Base-by-base conservation (phyloP, 495 filamentous ascomycete species). In the Trichocladium antarcticum region DNA sequence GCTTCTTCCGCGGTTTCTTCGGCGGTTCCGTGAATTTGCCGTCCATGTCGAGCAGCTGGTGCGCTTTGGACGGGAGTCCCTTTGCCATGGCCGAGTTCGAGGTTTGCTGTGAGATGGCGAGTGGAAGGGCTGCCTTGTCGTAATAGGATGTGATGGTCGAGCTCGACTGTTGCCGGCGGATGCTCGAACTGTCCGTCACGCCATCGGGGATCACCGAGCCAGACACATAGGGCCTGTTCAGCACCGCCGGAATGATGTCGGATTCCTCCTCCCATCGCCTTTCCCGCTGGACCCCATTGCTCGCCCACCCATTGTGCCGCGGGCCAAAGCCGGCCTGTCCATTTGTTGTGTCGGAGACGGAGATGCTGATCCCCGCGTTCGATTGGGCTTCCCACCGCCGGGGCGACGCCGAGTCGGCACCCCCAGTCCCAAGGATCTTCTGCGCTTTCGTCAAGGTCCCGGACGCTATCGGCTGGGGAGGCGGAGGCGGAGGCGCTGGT, bases 91-190 rank as follows among this genome's bases (percentile, higher is more conserved):
- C 71, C 15, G 74, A 76, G 46, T 62, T 71, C 1, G 73, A 74
- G 8, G 74, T 77, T 53, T 78, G 75, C 47, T 75, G 73, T 6
- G 74, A 77, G 52, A 75, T 73, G 11, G 73, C 59, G 4, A 76
- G 64, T 27, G 74, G 74, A 24, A 70, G 61, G 42, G 72, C 74
- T 16, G 65, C 49, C 43, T 73, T 67, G 56, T 78, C 75, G 54
- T 77, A 76, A 51, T 70, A 70, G 0, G 73, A 74, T 42, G 62
- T 63, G 50, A 72, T 59, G 31, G 74, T 78, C 5, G 75, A 78
- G 42, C 64, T 70, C 12, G 74, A 76, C 50, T 67, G 62, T 2
- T 67, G 68, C 24, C 68, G 60, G 10, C 66, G 67, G 46, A 66
- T 55, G 48, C 57, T 71, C 21, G 68, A 66, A 7, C 57, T 56